Base-by-base conservation (phyloP, 495 filamentous ascomycete genomes). In the Symbiotaphrina buchneri region DNA sequence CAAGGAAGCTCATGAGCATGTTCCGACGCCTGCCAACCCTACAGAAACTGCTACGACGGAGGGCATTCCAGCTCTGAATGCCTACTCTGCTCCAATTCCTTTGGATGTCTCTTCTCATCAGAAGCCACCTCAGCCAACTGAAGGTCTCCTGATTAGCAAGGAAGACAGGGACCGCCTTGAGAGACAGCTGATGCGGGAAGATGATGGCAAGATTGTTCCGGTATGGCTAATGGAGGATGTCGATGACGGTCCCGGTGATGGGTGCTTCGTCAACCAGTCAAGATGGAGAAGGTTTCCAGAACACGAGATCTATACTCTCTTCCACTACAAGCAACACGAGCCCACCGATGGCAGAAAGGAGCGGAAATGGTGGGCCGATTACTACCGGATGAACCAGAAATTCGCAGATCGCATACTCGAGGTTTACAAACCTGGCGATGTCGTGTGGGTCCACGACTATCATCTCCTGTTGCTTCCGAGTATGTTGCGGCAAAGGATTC, bases 251-350 rank as follows among this genome's bases (percentile, higher is more conserved):
- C 56, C 68, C 6, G 77, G 77, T 3, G 63, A 58, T 13, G 59
- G 77, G 22, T 46, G 56, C n/a, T 52, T 91, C 32, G 74, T 71
- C 30, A 71, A 87, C 38, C 80, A 90, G 49, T 58, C 58, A 5
- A 55, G 78, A 34, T 92, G 83, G 84, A 68, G 81, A 37, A 61
- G 74, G 13, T 92, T 83, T 51, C 80, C 81, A 10, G 83, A 94
- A 56, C 69, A 76, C 44, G 78, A 85, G 36, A 55, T 94, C 13
- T 92, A 85, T 47, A 75, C 81, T 3, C 59, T 92, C 10, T 74
- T 92, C 51, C 84, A 94, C 47, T 94, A 94, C 52, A 91, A 83
- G 52, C 73, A 79, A 44, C 77, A 90, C 42, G 76, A 80, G 37
- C 79, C 82, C 1, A 76, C 70, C 14, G 78, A 92, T 50, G 83